Evolutionary conservation across 1,284 basidiomycete genomes (phyloP), one percentile per base, ranked within the genome.

Genomic region (Lignosus rhinocerotis): DNA sequence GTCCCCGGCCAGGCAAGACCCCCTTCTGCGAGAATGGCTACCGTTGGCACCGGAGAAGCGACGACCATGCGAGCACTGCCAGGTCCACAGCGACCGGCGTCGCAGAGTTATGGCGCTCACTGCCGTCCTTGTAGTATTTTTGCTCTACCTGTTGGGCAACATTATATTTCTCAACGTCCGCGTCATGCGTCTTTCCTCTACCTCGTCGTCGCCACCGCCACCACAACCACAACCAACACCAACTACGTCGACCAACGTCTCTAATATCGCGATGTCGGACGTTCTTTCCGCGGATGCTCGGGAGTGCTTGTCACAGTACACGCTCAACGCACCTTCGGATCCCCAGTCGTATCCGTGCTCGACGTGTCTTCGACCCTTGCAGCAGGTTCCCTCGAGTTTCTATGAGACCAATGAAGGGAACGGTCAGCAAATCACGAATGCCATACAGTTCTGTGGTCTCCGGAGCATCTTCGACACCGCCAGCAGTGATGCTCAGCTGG

Each of bases 401-500:
- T 71, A 70, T 1, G 63, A 70, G 7, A 66, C 66, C 7, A 72
- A 76, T 49, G 44, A 70, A 8, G 66, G 73, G 44, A 74, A 75
- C 33, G 58, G 68, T 12, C 69, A 76, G 59, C 62, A 66, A 25
- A 69, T 79, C 38, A 55, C 62, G 45, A 75, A 74, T 41, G 74
- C 76, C 1, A 60, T 79, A 0, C 81, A 83, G 62, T 83, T 83
- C 62, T 84, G 82, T 58, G 74, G 79, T 9, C 73, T 83, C 33
- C 75, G 79, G 25, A 75, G 80, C 10, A 65, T 86, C 53, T 80
- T 80, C 60, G 78, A 79, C 54, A 74, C 74, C 3, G 71, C 80
- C 7, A 70, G 76, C 21, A 65, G 71, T 19, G 68, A 72, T 47
- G 81, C 76, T 1, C 77, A 77, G 65, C 63, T 67, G 2, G 71